Base-by-base conservation (phyloP, 306 rosid species). In the Amphicarpaea edgeworthii region DNA sequence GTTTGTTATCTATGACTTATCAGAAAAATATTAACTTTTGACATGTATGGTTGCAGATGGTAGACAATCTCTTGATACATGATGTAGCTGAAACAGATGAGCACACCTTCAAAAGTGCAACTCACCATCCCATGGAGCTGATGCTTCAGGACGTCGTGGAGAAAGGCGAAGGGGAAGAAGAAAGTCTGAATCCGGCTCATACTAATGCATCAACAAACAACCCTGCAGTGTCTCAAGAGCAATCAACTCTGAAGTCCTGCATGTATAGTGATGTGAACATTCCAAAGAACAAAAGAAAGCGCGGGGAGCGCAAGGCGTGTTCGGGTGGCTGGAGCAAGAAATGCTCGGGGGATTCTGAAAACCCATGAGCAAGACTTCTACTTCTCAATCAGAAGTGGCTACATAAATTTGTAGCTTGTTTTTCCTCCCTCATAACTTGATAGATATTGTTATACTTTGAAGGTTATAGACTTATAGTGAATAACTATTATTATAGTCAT, bases 291-390 rank as follows among this genome's bases (percentile, higher is more conserved):
- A 93, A 94, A 80, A 85, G 96, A 82, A 94, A 88, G 82, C 84
- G 97, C 23, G 97, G 95, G 77, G 98, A 91, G 71, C 89, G 98
- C 43, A 91, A 84, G 86, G 93, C 98, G 2, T 93, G 95, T 60
- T 88, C 93, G 0, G 91, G 69, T 77, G 85, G 86, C 38, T 94
- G 98, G 97, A 91, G 71, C 89, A 88, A 79, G 95, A 85, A 82
- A 81, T 84, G 89, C 78, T 83, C 93, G 0, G 84, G 91, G 9
- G 91, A 90, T 70, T 86, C 96, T 45, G 95, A 87, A 38, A 91
- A 89, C 79, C 91, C 77, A 49, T 88, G 86, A 93, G 74, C 64
- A 72, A 54, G 46, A 59, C 37, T 60, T 66, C 14, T 46, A 59
- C 37, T 60, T 66, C 14, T 46, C 75, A 7, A 40, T 50, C 50